These are phyloP conservation scores for Cladosporium oxysporum DNA, from an alignment of 2,329 filamentous ascomycete species.

Conservation along the genomic window DNA sequence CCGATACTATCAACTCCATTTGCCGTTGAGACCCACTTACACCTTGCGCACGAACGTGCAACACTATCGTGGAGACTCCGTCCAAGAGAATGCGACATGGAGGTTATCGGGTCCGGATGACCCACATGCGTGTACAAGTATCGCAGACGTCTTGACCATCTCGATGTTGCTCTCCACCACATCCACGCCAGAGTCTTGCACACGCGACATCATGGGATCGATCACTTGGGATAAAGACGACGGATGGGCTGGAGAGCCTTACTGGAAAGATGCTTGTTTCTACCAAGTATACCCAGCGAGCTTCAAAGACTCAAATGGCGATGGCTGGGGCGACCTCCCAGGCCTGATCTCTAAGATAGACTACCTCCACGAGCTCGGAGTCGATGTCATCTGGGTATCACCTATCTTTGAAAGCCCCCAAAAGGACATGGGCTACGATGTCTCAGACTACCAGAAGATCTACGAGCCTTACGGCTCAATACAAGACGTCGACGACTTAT, in stretches of 20 bases:
- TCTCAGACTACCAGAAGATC: slow-evolving; percentile 65
- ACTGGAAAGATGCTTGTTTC: slow-evolving; percentile 50
- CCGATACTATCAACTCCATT: neutral
- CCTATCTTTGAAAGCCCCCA: slow-evolving; percentile 66
- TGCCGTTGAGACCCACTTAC: neutral
- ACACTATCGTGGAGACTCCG: slow-evolving; percentile 9
- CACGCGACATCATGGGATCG: slow-evolving; percentile 1
- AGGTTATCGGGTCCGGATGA: neutral
- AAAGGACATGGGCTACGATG: slow-evolving; percentile 69
- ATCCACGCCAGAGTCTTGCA: neutral
- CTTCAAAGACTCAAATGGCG: slow-evolving; percentile 54
- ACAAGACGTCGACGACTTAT: slow-evolving; percentile 62
- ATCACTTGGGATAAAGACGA: slow-evolving; percentile 13
- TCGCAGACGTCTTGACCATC: neutral
- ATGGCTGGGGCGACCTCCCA: slow-evolving; percentile 61
- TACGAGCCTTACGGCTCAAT: slow-evolving; percentile 66
- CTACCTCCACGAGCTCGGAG: slow-evolving; percentile 60
- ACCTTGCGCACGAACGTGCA: neutral
- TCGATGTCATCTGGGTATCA: slow-evolving; percentile 65
- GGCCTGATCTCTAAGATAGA: slow-evolving; percentile 63
- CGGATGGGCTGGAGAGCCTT: slow-evolving; percentile 36
- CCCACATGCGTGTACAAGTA: neutral
- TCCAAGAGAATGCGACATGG: neutral
- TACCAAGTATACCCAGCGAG: slow-evolving; percentile 47
- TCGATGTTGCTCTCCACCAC: neutral